Base-by-base conservation (phyloP, 202 grass and related monocot species). In the Setaria italica region DNA sequence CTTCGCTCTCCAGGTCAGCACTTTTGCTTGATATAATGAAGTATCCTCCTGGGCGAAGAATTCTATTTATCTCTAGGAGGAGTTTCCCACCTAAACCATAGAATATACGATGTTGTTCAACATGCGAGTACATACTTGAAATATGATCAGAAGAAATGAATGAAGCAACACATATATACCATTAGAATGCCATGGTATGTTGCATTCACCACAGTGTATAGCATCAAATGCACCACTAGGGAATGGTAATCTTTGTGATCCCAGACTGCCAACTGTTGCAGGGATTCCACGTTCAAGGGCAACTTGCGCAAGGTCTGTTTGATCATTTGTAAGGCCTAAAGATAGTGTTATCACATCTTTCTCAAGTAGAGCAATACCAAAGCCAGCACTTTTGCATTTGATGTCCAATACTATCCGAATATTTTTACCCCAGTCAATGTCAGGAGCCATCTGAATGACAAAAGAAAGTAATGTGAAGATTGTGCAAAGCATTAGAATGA, bases 381-480 rank as follows among this genome's bases (percentile, higher is more conserved):
- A 92, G 42, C 86, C 88, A 83, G 91, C 86, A 86, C 93, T 91
- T 72, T 86, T 85, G 86, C 86, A 92, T 78, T 93, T 91, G 58
- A 98, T 92, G 77, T 98, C 91, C 80, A 98, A 83, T 70, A 95
- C 20, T 81, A 91, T 43, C 16, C 88, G 96, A 69, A 98, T 98
- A 79, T 98, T 98, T 89, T 95, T 98, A 49, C 96, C 96, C 91
- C 91, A 98, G 82, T 98, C 93, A 82, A 98, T 88, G 83, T 98
- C 96, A 53, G 96, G 96, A 89, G 84, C 96, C 91, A 95, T 91
- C 96, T 98, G 74, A 72, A 68, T 88, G 73, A 84, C 21, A 62
- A 84, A 90, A 91, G 56, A 91, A 71, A 66, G 67, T 65, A 55
- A 78, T 17, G 11, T 57, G 46, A 32, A 55, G 34, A 82, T 87